A percentile compares a stretch with the other conserved stretches of the same genome.
Conservation (phyloP, 305 asterid species). For the Fraxinus velutina region DNA sequence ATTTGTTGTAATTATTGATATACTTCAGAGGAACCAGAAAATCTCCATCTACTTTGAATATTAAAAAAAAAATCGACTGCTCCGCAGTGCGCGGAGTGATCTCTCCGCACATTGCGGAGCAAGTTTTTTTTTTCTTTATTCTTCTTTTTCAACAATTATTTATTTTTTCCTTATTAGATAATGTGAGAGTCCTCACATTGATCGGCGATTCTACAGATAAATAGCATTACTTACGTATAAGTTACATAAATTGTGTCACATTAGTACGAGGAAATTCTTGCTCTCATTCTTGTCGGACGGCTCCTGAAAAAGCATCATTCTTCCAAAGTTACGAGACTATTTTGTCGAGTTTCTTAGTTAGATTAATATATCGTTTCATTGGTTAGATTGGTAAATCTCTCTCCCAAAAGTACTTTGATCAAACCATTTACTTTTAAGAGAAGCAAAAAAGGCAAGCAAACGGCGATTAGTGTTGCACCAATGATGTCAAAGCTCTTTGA, state of each 20-base stretch:
- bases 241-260: neutral
- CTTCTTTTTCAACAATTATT: neutral
- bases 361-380: neutral
- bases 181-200: neutral
- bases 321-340: neutral
- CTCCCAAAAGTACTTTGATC: neutral
- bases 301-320: neutral
- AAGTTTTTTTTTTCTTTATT: neutral
- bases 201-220: neutral
- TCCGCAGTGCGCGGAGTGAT: no score
- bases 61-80: no score
- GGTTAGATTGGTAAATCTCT: neutral
- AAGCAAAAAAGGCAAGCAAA: neutral
- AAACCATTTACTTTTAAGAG: neutral
- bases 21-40: no score
- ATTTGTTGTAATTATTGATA: no score
- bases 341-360: neutral
- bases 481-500: constrained; percentile 33
- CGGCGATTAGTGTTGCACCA: constrained; percentile 31
- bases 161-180: neutral
- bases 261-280: neutral
- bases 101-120: no score
- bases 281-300: neutral
- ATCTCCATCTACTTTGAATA: no score
- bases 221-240: neutral